Evolutionary conservation across 805 yeast genomes (phyloP).

Genomic region (Starmerella kuoi): DNA sequence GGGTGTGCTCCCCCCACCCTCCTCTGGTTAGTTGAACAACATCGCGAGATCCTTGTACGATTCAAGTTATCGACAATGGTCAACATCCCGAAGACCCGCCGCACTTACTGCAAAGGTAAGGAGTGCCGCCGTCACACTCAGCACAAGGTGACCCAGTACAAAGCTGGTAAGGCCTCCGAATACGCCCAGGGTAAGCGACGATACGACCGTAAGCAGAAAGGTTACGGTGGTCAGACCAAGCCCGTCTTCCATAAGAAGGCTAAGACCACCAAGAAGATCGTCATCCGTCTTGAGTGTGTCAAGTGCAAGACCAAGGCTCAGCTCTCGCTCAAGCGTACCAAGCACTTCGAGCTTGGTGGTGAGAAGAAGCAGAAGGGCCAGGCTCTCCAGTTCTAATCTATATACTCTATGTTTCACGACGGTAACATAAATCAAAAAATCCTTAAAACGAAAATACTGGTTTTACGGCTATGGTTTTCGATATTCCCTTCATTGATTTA

Average conservation of each 20-base stretch:
- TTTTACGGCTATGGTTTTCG: too few relatives aligned
- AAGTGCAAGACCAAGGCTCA: constrained; percentile 98
- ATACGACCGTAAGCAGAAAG: constrained; percentile 99
- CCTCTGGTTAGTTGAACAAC: neutral
- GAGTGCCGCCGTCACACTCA: constrained; percentile 98
- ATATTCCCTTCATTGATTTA: neutral
- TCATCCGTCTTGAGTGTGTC: constrained; percentile 97
- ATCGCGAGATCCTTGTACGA: constrained; percentile 11
- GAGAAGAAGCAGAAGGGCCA: constrained; percentile 99
- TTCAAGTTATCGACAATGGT: constrained; percentile 38
- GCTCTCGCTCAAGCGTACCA: constrained; percentile 97
- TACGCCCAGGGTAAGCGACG: constrained; percentile 99
- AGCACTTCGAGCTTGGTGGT: constrained; percentile 99
- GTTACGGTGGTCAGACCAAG: constrained; percentile 99
- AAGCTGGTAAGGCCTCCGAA: constrained; percentile 99
- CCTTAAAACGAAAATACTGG: neutral
- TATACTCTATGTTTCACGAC: constrained; percentile 2
- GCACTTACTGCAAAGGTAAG: constrained; percentile 99
- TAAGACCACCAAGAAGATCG: constrained; percentile 99
- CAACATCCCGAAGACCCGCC: constrained; percentile 99
- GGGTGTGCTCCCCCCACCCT: constrained; percentile 2
- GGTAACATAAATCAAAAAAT: neutral
- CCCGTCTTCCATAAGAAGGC: constrained; percentile 99
- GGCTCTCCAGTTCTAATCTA: constrained; percentile 90
- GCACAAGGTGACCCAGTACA: constrained; percentile 99